phyloP scores from a whole-genome alignment of 371 early-diverging fungal genomes.

The Mucor irregularis region DNA sequence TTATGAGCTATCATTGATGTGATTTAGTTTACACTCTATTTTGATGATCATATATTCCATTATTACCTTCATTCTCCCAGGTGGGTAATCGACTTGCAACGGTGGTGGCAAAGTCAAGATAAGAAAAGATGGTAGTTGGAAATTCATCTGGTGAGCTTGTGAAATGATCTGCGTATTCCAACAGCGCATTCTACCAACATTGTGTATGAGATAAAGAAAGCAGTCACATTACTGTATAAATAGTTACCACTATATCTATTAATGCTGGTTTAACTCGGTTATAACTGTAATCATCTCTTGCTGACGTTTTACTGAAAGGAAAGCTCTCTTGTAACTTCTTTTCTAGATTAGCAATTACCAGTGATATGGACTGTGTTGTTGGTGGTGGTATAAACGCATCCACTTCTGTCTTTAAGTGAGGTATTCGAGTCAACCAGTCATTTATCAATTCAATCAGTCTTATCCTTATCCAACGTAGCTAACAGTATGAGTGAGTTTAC shows the following conservation, averaged over 20 bases:
- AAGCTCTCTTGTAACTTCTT: conserved; percentile 69
- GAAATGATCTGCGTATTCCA: conserved; percentile 83
- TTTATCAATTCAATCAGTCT: conserved; percentile 71
- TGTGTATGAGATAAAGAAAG: too few species aligned
- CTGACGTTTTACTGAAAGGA: conserved; percentile 59
- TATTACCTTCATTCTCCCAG: conserved; percentile 60
- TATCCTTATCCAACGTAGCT: conserved; percentile 67
- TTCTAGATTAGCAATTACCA: conserved; percentile 64
- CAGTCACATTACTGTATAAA: too few species aligned
- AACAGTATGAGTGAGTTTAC: too few species aligned
- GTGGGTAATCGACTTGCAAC: conserved; percentile 72
- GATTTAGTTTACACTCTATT: neutral
- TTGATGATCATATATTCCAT: neutral
- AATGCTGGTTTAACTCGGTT: conserved; percentile 18
- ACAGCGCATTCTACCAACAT: conserved; percentile 69
- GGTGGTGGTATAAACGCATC: conserved; percentile 72
- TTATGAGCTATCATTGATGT: conserved; percentile 47
- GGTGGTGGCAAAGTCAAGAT: conserved; percentile 68
- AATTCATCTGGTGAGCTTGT: conserved; percentile 61
- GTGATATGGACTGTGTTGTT: conserved; percentile 69
- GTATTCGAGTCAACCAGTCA: conserved; percentile 72
- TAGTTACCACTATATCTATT: conserved; percentile 12
- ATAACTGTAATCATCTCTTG: conserved; percentile 17
- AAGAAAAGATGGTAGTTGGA: conserved; percentile 69
- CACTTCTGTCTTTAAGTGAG: conserved; percentile 65